A percentile compares a stretch with the other conserved stretches of the same genome.
These are phyloP conservation scores for Neopestalotiopsis rosae DNA, from an alignment of 2,329 filamentous ascomycete species.

Conservation along the genomic window DNA sequence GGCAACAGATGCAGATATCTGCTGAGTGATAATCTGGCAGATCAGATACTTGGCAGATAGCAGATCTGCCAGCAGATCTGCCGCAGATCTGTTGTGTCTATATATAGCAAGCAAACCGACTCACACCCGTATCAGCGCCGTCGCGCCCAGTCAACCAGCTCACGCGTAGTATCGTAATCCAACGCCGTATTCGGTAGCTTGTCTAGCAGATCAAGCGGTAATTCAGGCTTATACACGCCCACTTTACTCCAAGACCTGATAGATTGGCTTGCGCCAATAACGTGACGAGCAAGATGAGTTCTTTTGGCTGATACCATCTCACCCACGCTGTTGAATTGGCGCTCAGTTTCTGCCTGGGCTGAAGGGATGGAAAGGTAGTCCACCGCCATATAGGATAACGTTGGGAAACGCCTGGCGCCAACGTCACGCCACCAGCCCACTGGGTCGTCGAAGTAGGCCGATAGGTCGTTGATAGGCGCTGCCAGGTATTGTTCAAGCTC, in stretches of 20 bases:
- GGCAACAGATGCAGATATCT: constrained; percentile 12
- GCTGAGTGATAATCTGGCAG: constrained; percentile 5
- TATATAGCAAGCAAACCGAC: constrained; percentile 10
- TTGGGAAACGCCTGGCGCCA: constrained; percentile 6
- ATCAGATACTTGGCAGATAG: constrained; percentile 11
- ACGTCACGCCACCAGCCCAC: neutral
- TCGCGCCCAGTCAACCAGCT: constrained; percentile 8
- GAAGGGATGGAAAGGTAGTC: constrained; percentile 14
- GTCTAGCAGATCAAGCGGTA: constrained; percentile 11
- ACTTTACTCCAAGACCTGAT: constrained; percentile 7
- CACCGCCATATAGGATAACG: constrained; percentile 13
- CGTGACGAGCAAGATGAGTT: neutral
- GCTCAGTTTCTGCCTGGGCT: constrained; percentile 13
- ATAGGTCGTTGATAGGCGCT: neutral
- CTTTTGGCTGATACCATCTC: constrained; percentile 13
- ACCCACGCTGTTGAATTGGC: constrained; percentile 17
- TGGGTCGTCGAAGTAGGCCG: neutral
- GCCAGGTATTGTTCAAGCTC: constrained; percentile 10
- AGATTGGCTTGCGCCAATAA: constrained; percentile 4
- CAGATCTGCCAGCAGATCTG: too few species aligned
- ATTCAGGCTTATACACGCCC: constrained; percentile 9
- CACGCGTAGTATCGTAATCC: constrained; percentile 1
- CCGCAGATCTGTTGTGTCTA: too few species aligned
- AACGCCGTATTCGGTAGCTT: constrained; percentile 7
- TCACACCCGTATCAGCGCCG: constrained; percentile 10